Percentiles rank a stretch among this genome's conserved stretches.
Evolutionary conservation across 176 grass and related monocot genomes (phyloP).

Genomic region (Tillandsia leiboldiana): DNA sequence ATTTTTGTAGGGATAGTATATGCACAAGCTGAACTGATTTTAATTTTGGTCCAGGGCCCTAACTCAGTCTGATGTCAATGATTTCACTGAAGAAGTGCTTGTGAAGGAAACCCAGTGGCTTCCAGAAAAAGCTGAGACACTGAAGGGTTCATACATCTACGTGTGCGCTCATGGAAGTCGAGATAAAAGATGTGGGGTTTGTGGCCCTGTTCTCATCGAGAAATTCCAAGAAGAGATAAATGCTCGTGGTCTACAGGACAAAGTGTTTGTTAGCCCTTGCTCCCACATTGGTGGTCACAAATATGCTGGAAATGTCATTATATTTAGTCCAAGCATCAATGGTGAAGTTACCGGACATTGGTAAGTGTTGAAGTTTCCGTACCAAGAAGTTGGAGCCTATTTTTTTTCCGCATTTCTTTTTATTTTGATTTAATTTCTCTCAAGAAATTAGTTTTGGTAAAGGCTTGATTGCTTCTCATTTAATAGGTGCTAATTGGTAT

Average conservation of each 20-base stretch:
- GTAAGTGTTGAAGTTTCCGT: not conserved
- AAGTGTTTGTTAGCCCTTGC: slow-evolving; percentile 21
- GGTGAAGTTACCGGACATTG: slow-evolving; percentile 21
- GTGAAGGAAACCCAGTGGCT: slow-evolving; percentile 15
- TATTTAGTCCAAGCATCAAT: slow-evolving; percentile 20
- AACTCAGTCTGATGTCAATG: slow-evolving; percentile 16
- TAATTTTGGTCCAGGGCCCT: slow-evolving; percentile 7
- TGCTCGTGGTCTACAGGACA: slow-evolving; percentile 6
- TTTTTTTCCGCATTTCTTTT: not conserved
- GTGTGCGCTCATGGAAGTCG: slow-evolving; percentile 24
- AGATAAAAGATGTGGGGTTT: slow-evolving; percentile 22
- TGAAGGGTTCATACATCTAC: slow-evolving; percentile 17
- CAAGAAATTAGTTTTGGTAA: not conserved
- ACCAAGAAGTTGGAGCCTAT: not conserved
- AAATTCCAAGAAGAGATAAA: slow-evolving; percentile 24
- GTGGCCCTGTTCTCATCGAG: slow-evolving; percentile 19
- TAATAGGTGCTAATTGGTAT: not conserved
- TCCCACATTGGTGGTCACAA: slow-evolving; percentile 27
- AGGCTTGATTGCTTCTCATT: not conserved
- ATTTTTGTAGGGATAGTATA: not conserved
- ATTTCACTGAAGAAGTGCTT: slow-evolving; percentile 27
- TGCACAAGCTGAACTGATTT: not conserved
- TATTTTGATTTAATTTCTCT: not conserved
- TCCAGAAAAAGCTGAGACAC: slow-evolving; percentile 4
- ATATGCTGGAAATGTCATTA: slow-evolving; percentile 26